phyloP scores from a whole-genome alignment of 306 rosid genomes.

The Glycyrrhiza uralensis region DNA sequence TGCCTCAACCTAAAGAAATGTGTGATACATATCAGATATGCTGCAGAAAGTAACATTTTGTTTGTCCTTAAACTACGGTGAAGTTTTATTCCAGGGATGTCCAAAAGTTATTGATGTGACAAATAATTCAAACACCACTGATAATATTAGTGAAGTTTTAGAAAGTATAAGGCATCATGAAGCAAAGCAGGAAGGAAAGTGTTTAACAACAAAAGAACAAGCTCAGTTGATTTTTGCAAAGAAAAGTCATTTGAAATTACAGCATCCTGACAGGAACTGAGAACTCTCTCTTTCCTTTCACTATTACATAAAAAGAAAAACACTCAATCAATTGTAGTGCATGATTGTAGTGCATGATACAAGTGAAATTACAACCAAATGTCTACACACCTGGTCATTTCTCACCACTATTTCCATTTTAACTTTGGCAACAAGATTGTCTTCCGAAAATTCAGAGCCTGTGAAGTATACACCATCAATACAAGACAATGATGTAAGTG shows the following conservation, averaged over 20 bases:
- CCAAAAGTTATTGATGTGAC: neutral
- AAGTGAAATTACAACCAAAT: conserved; percentile 5
- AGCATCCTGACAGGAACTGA: neutral
- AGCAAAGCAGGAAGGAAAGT: neutral
- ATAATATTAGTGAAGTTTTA: neutral
- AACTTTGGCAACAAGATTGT: conserved; percentile 79
- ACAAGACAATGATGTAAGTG: neutral
- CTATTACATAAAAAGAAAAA: neutral
- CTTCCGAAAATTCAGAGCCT: conserved; percentile 92
- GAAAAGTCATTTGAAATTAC: neutral
- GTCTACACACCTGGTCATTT: conserved; percentile 67
- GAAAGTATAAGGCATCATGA: neutral
- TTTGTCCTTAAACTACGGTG: neutral
- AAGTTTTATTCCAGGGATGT: neutral
- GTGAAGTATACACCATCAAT: conserved; percentile 18
- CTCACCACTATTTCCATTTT: conserved; percentile 91
- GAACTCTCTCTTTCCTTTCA: conserved; percentile 1
- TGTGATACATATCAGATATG: conserved; percentile 6
- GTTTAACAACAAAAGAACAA: neutral
- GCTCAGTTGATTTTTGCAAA: neutral
- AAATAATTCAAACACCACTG: neutral
- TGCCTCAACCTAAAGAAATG: conserved; percentile 60
- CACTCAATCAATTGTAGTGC: neutral
- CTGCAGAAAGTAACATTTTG: conserved; percentile 11
- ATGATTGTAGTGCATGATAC: no score